A percentile compares a stretch with the other conserved stretches of the same genome.
phyloP scores from a whole-genome alignment of 176 grass and related monocot genomes.

The Paspalum notatum region DNA sequence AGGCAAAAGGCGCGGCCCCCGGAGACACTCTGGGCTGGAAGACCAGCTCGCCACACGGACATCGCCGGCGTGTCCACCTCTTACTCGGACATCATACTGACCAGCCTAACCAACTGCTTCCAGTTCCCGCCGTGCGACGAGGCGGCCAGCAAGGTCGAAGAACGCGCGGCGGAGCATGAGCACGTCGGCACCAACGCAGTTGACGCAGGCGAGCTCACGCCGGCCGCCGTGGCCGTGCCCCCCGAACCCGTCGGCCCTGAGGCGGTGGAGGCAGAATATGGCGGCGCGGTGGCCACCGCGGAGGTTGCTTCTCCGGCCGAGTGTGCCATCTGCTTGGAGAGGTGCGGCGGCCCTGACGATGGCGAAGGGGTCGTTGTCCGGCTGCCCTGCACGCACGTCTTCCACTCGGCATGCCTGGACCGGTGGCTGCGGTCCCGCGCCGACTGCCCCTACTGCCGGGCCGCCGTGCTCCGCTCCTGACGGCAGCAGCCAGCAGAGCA shows the following conservation, averaged over 20 bases:
- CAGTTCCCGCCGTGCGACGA: not conserved
- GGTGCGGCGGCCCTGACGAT: not conserved
- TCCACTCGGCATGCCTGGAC: constrained; percentile 66
- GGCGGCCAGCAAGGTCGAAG: not conserved
- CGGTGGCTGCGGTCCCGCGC: constrained; percentile 56
- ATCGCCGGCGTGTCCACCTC: not conserved
- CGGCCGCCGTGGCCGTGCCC: not conserved
- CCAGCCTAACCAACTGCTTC: constrained; percentile 34
- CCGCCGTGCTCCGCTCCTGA: constrained; percentile 44
- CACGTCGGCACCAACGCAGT: not conserved
- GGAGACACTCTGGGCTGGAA: constrained; percentile 3
- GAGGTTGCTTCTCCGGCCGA: constrained; percentile 11
- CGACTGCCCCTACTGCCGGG: constrained; percentile 72
- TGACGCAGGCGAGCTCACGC: not conserved
- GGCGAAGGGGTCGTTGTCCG: constrained; percentile 36
- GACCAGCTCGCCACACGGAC: constrained; percentile 4
- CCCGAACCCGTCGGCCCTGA: not conserved
- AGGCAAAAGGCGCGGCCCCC: constrained; percentile 43
- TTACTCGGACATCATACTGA: constrained; percentile 18
- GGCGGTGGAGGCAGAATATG: not conserved
- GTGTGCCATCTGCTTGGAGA: constrained; percentile 79
- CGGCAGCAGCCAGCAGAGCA: too few relatives aligned
- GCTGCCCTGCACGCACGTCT: constrained; percentile 69
- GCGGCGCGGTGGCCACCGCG: not conserved
- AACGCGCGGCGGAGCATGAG: not conserved